These are phyloP conservation scores for slime mould (Dictyostelium discoideum) DNA, from an alignment of 78 protist species.

Conservation along the genomic window DNA sequence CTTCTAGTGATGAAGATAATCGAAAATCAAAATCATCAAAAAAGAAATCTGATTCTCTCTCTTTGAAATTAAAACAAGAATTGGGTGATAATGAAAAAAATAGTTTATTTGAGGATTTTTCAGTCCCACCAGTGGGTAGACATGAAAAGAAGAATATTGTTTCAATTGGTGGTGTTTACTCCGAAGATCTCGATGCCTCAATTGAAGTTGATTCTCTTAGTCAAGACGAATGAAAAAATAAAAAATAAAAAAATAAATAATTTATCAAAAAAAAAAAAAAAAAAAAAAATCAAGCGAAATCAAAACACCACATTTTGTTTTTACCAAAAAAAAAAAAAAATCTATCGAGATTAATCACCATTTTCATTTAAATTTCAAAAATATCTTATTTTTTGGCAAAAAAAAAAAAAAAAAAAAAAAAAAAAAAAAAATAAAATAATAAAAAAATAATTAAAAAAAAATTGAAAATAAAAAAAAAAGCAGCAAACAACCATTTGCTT, in stretches of 20 bases:
- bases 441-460: too few species aligned
- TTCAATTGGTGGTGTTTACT: neutral
- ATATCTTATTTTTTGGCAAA: too few species aligned
- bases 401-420: too few species aligned
- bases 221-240: neutral
- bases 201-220: neutral
- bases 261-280: neutral
- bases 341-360: neutral
- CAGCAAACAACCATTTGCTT: too few species aligned
- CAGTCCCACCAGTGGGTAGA: neutral
- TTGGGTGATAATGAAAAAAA: too few species aligned
- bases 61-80: neutral
- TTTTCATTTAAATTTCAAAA: neutral
- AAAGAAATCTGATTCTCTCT: neutral
- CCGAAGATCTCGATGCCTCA: neutral
- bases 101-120: too few species aligned
- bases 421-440: too few species aligned
- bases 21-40: neutral
- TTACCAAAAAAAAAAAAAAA: neutral
- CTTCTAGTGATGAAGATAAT: neutral
- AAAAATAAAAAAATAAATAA: neutral
- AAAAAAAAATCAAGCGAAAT: neutral
- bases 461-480: too few species aligned
- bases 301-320: neutral
- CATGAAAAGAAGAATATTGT: neutral